Percentiles rank a stretch among this genome's conserved stretches.
These are phyloP conservation scores for Vaccinium macrocarpon DNA, from an alignment of 148 eudicot genomes.

Conservation along the genomic window DNA sequence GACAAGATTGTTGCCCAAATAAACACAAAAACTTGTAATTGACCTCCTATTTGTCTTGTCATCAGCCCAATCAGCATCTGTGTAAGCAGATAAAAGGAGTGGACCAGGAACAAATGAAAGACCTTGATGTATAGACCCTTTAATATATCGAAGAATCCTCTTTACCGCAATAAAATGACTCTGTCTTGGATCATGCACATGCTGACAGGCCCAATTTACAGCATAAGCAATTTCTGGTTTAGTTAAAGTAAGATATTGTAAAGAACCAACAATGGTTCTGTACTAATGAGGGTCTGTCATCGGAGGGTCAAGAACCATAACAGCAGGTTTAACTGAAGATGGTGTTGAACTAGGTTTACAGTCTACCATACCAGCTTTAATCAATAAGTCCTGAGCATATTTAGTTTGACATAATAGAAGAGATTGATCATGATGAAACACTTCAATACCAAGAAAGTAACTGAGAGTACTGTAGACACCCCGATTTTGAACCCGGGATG, in stretches of 20 bases:
- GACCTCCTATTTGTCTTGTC: accelerated
- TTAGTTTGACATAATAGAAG: too few relatives aligned
- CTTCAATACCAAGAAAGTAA: too few relatives aligned
- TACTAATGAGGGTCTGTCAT: too few relatives aligned
- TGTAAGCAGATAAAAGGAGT: background rate
- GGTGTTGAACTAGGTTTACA: too few relatives aligned
- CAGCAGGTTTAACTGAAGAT: background rate
- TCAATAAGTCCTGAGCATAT: too few relatives aligned
- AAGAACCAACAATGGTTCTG: background rate
- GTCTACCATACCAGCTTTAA: too few relatives aligned
- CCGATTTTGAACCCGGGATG: too few relatives aligned
- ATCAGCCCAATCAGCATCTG: background rate
- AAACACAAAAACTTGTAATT: too few relatives aligned
- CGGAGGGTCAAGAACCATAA: background rate
- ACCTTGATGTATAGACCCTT: background rate
- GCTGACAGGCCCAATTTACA: background rate
- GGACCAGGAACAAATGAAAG: background rate
- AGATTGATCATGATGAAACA: too few relatives aligned
- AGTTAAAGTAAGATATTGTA: background rate
- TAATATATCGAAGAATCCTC: background rate
- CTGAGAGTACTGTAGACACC: too few relatives aligned
- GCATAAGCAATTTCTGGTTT: background rate
- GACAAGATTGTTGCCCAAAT: too few relatives aligned
- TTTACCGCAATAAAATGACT: background rate
- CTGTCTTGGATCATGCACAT: background rate